Percentiles rank a stretch among this genome's conserved stretches.
Conservation (phyloP, 495 filamentous ascomycete species). For the Hypoxylon intermedium region DNA sequence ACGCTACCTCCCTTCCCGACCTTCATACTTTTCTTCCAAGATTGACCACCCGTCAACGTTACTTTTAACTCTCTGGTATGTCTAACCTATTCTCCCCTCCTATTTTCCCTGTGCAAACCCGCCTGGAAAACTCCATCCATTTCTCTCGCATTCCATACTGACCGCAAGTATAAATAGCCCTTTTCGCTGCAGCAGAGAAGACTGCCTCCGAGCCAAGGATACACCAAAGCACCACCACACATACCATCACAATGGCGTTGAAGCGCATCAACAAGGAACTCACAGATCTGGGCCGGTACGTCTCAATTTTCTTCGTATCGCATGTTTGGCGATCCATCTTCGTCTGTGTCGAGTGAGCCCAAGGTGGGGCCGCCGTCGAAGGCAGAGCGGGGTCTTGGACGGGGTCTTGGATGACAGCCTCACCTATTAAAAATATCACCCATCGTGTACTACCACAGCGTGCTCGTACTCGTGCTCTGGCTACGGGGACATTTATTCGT, state of each 20-base stretch:
- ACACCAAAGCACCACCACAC: constrained; percentile 37
- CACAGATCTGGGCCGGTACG: constrained; percentile 97
- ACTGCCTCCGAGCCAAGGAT: constrained; percentile 23
- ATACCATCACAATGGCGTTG: constrained; percentile 80
- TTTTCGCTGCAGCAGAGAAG: constrained; percentile 39
- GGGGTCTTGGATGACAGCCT: constrained; percentile 39
- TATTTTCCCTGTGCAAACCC: constrained; percentile 22
- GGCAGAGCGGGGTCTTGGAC: constrained; percentile 44
- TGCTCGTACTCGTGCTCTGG: background rate
- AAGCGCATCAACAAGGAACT: constrained; percentile 99
- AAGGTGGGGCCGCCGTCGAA: constrained; percentile 45
- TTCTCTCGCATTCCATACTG: constrained; percentile 41
- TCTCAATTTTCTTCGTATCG: constrained; percentile 37
- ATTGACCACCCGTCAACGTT: constrained; percentile 4
- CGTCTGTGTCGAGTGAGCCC: constrained; percentile 29
- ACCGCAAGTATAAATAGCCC: constrained; percentile 41
- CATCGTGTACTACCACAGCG: no score
- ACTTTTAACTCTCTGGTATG: constrained; percentile 19
- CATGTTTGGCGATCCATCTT: constrained; percentile 21
- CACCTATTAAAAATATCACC: background rate
- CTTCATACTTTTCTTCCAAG: constrained; percentile 7
- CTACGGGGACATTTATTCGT: background rate
- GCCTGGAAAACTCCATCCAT: constrained; percentile 34
- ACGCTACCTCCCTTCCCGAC: constrained; percentile 1
- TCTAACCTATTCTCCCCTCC: constrained; percentile 1